Base-by-base conservation (phyloP, 169 alveolate genomes). In the Plasmodium vinckei region DNA sequence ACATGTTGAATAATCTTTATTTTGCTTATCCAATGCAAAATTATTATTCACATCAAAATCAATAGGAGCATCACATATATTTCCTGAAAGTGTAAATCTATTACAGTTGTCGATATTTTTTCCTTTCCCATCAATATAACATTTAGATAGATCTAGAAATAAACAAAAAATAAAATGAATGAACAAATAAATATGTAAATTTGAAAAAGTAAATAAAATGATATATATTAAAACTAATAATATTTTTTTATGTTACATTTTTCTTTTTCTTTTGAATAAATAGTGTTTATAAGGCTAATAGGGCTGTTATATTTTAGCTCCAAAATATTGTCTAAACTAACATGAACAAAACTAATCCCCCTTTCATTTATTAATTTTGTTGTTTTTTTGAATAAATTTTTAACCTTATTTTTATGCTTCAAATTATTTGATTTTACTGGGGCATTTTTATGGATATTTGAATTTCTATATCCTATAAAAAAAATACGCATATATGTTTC, bases 31-130 rank as follows among this genome's bases (percentile, higher is more conserved):
- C 44, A 49, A 17, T 12, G 60, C 63, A 49, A 77, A 77, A 56
- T 47, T 69, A 33, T 77, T 47, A 44, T 64, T 68, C 49, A 64
- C 69, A 54, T 77, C 65, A 51, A 77, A 77, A 42, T 47, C 88
- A 63, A 77, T 15, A 61, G 88, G 88, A 19, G 65, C 23, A 51
- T 77, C 88, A 44, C 88, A 77, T 15, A 77, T 63, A 63, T 77
- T 19, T 42, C 65, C 19, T n/a, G 71, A 49, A 77, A 57, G n/a
- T 42, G 88, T 77, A 27, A 77, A 63, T 64, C 88, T 77, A 57
- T 68, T 64, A 56, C 88, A 77, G 39, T 53, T 57, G n/a, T 19
- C 63, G 21, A 44, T 25, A 23, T 77, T 25, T 49, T 56, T 63
- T 17, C 33, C 47, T 53, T 77, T 64, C 4, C 27, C 67, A 46